Percentiles rank a stretch among this genome's conserved stretches.
Evolutionary conservation across 441 rosid genomes (phyloP).

Genomic region (Raphanus hybrid): DNA sequence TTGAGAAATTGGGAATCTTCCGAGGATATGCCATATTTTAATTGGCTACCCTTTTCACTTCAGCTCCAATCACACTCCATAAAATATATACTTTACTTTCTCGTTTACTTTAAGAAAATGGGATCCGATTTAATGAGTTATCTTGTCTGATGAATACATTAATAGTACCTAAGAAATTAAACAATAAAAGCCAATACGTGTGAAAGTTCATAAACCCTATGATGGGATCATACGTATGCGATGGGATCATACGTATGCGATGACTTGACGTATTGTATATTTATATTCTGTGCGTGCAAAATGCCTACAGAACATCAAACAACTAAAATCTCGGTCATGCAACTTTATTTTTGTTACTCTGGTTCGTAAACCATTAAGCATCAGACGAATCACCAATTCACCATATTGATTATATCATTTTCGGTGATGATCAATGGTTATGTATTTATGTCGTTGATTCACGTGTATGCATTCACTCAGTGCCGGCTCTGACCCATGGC

Average conservation of each 20-base stretch:
- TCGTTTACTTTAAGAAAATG: constrained; percentile 20
- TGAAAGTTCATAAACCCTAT: background rate
- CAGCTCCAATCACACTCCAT: constrained; percentile 34
- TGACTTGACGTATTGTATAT: constrained; percentile 23
- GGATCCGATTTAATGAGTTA: background rate
- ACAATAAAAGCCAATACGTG: constrained; percentile 6
- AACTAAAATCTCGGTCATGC: background rate
- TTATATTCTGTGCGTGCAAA: background rate
- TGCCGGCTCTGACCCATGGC: too few species aligned
- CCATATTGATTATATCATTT: background rate
- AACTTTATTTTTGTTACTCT: background rate
- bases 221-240: constrained; percentile 31
- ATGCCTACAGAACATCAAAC: background rate
- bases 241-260: constrained; percentile 35
- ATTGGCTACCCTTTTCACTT: constrained; percentile 35
- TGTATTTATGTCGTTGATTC: background rate
- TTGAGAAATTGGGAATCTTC: constrained; percentile 35
- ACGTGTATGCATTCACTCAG: background rate
- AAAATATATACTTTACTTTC: constrained; percentile 12
- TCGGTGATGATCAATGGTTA: background rate
- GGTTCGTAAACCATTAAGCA: background rate
- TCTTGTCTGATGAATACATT: constrained; percentile 8
- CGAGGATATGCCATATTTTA: constrained; percentile 35
- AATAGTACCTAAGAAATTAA: background rate
- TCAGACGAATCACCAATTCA: background rate